Evolutionary conservation across 345 rosid genomes (phyloP).

Genomic region (Eucalyptus coolabah): DNA sequence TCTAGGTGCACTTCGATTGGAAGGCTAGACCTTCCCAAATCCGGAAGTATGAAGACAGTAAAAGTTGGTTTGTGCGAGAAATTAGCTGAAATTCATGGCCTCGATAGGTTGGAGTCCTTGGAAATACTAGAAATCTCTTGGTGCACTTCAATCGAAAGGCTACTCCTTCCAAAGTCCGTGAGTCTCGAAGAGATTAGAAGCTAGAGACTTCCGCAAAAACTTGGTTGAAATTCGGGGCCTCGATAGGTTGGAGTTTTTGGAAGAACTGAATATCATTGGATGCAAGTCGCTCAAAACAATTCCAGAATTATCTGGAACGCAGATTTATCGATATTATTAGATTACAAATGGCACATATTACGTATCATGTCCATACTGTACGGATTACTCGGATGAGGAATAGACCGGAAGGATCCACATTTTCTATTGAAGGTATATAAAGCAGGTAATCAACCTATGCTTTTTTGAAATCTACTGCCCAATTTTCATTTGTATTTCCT

Average conservation of each 20-base stretch:
- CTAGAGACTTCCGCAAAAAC: no score
- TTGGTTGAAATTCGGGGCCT: no score
- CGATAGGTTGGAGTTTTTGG: accelerated
- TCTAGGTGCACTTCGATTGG: accelerated
- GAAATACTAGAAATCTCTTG: accelerated
- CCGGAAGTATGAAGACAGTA: accelerated
- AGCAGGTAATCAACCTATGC: accelerated
- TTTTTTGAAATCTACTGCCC: no score
- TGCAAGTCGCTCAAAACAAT: no score
- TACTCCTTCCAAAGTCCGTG: no score
- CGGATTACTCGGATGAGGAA: no score
- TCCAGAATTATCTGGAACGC: accelerated
- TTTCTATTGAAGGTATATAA: accelerated
- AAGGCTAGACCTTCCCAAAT: no score
- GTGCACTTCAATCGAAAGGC: no score
- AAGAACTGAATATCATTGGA: no score
- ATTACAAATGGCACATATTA: accelerated
- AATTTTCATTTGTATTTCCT: no score
- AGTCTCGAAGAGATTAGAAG: accelerated
- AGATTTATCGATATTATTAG: accelerated
- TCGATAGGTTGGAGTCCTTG: no score
- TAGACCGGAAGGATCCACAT: accelerated
- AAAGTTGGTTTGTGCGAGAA: accelerated
- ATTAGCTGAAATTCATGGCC: no score
- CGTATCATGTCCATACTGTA: accelerated